Base-by-base conservation (phyloP, 1,284 basidiomycete species). In the Volvariella surrecta region DNA sequence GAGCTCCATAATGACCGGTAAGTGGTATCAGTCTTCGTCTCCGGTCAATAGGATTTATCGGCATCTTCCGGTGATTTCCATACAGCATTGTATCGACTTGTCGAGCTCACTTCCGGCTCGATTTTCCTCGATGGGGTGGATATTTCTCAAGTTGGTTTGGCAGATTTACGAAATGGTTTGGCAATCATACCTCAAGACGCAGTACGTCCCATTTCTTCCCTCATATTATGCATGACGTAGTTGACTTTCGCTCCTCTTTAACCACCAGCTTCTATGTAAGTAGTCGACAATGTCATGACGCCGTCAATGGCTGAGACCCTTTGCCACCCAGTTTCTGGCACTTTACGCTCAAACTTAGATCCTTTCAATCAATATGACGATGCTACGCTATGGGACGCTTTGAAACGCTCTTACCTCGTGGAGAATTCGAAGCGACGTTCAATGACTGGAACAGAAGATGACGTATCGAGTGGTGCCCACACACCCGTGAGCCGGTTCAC, bases 181-280 rank as follows among this genome's bases (percentile, higher is more conserved):
- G 72, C 91, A 1, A 82, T 96, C 54, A 94, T 97, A 48, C 91
- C 92, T 7, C 92, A 96, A 60, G 93, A 96, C 51, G 79, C 82
- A 40, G 85, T 89, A 58, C 65, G 74, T 58, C 48, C 22, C 51
- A 20, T 24, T 39, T 22, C 17, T 43, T 32, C 32, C 11, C 42
- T 31, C 45, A 40, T 16, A 37, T 45, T 16, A 8, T 46, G n/a
- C 35, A 30, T 30, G 43, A 41, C 38, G 37, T 35, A 50, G 16
- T 21, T 19, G 39, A 40, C 45, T 50, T 53, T 37, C 16, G 16
- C n/a, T n/a, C 10, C 21, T 49, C 22, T 21, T 38, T 38, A 42
- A 18, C 35, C 7, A 35, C 15, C 15, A 68, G 66, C 55, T 68
- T 39, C 53, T 69, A 18, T 69, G 66, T 67, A 50, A 55, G 63